A percentile compares a stretch with the other conserved stretches of the same genome.
phyloP scores from a whole-genome alignment of 2,329 filamentous ascomycete genomes.

The Aspergillus arachidicola region DNA sequence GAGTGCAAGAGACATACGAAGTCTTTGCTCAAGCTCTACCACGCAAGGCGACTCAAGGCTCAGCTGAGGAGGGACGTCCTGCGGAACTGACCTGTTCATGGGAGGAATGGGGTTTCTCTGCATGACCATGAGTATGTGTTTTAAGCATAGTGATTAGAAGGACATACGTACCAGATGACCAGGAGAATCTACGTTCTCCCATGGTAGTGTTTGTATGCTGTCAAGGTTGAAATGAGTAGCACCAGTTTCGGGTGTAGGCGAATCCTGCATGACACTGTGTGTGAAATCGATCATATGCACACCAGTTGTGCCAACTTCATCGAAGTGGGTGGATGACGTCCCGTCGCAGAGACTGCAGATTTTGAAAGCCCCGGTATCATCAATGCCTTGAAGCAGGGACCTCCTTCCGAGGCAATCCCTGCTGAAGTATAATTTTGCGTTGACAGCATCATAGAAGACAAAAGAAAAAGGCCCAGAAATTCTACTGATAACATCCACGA shows the following conservation, averaged over 20 bases:
- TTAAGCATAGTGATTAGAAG: not conserved
- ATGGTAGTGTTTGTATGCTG: conserved; percentile 31
- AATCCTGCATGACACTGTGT: conserved; percentile 12
- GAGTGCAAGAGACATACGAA: conserved; percentile 64
- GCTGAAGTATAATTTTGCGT: conserved; percentile 72
- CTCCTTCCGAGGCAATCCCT: conserved; percentile 85
- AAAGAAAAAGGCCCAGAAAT: conserved; percentile 89
- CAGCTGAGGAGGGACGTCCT: conserved; percentile 31
- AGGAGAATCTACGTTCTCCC: conserved; percentile 25
- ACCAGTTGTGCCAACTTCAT: conserved; percentile 82
- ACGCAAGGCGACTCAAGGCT: conserved; percentile 55
- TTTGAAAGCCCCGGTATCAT: conserved; percentile 54
- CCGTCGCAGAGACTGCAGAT: conserved; percentile 72
- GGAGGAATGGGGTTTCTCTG: conserved; percentile 47
- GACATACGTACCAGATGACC: conserved; percentile 28
- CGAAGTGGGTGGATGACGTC: conserved; percentile 57
- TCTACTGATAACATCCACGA: conserved; percentile 55
- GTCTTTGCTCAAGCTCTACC: conserved; percentile 53
- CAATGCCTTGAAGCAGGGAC: conserved; percentile 67
- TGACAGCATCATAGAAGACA: conserved; percentile 71
- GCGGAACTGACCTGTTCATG: conserved; percentile 46
- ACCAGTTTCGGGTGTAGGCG: conserved; percentile 6
- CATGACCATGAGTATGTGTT: conserved; percentile 9
- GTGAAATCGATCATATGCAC: conserved; percentile 69
- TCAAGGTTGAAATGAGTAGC: conserved; percentile 15